Evolutionary conservation across 2,329 filamentous ascomycete species (phyloP).

Genomic region (Penicillium sp.): DNA sequence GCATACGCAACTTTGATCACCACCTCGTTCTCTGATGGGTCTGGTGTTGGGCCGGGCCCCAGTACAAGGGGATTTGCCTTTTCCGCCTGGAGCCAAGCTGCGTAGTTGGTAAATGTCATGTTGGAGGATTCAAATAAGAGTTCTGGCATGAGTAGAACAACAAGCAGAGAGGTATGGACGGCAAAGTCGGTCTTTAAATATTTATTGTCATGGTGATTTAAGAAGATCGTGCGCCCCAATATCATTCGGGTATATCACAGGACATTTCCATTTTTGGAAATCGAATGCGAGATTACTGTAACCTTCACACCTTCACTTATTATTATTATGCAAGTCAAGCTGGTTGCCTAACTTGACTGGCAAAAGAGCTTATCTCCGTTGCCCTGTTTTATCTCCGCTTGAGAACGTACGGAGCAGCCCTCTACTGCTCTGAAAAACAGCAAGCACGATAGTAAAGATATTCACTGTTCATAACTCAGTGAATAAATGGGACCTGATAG

Average conservation of each 20-base stretch:
- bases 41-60: constrained; percentile 11
- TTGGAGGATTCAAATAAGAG: not conserved
- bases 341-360: not conserved
- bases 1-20: constrained; percentile 20
- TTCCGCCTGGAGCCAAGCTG: constrained; percentile 13
- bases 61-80: constrained; percentile 11
- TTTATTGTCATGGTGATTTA: too few relatives aligned
- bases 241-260: too few relatives aligned
- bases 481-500: too few relatives aligned
- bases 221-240: too few relatives aligned
- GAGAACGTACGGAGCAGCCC: too few relatives aligned
- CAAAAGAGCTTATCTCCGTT: not conserved
- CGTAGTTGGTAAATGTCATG: constrained; percentile 10
- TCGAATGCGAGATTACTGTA: not conserved
- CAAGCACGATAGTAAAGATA: too few relatives aligned
- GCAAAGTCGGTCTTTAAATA: not conserved
- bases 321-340: too few relatives aligned
- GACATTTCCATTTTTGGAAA: not conserved
- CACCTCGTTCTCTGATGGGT: constrained; percentile 16
- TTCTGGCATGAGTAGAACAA: not conserved
- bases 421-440: too few relatives aligned
- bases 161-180: not conserved
- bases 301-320: not conserved
- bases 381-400: not conserved
- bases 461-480: too few relatives aligned